A percentile compares a stretch with the other conserved stretches of the same genome.
phyloP scores from a whole-genome alignment of 169 alveolate genomes.

The Plasmodium fragile region DNA sequence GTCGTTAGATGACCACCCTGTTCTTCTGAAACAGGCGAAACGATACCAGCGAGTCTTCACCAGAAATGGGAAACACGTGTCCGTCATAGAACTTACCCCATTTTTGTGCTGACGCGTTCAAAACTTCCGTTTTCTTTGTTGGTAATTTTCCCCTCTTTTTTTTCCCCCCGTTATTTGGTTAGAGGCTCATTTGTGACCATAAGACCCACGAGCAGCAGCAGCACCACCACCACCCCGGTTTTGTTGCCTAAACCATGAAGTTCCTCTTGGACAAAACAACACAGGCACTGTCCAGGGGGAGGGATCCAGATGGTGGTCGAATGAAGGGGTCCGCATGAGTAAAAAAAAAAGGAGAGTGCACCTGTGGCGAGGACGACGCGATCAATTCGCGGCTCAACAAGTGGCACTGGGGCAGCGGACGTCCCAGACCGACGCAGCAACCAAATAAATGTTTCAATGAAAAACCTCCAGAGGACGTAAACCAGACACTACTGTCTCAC shows the following conservation, averaged over 20 bases:
- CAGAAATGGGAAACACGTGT: not conserved
- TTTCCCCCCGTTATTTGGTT: not conserved
- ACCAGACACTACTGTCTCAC: slow-evolving; percentile 20
- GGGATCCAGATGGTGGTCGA: not conserved
- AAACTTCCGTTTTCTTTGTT: not conserved
- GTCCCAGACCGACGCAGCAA: too few relatives aligned
- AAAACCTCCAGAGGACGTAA: slow-evolving; percentile 17
- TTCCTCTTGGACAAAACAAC: not conserved
- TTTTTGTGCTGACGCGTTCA: not conserved
- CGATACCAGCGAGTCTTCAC: not conserved
- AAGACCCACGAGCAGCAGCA: too few relatives aligned
- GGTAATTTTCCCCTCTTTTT: too few relatives aligned
- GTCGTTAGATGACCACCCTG: not conserved
- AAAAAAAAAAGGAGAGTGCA: not conserved
- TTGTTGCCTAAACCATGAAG: not conserved
- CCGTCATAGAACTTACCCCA: too few relatives aligned
- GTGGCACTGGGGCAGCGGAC: too few relatives aligned
- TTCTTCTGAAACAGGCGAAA: not conserved
- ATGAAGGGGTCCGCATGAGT: not conserved
- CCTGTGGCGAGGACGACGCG: not conserved
- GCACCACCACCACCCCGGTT: too few relatives aligned
- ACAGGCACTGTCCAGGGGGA: not conserved
- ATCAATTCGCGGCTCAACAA: too few relatives aligned
- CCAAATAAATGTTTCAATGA: not conserved
- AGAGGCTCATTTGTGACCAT: not conserved